phyloP scores from a whole-genome alignment of 352 stramenopile genomes.

The Elongisporangium anandrum region DNA sequence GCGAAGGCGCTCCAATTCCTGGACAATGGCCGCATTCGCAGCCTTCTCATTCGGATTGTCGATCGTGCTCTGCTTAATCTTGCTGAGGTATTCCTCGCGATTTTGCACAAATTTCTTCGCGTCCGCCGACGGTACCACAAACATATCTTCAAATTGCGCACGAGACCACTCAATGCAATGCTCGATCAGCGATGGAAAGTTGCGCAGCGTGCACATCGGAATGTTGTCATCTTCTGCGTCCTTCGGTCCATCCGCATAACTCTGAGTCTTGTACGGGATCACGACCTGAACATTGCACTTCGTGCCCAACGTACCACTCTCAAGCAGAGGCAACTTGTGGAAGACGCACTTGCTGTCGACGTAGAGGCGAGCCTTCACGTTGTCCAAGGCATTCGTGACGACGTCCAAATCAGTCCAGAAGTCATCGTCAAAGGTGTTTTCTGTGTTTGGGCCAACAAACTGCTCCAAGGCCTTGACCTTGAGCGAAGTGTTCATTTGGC shows the following conservation, averaged over 20 bases:
- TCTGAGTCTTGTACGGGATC: constrained; percentile 85
- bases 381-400: constrained; percentile 99
- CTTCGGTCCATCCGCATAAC: constrained; percentile 94
- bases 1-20: constrained; percentile 70
- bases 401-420: constrained; percentile 88
- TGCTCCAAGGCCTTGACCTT: constrained; percentile 83
- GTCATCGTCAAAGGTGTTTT: constrained; percentile 77
- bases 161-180: constrained; percentile 99
- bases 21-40: constrained; percentile 55
- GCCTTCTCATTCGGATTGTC: constrained; percentile 75
- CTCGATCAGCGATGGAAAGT: constrained; percentile 95
- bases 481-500: constrained; percentile 66
- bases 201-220: constrained; percentile 99
- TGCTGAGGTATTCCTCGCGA: constrained; percentile 64
- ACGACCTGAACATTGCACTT: constrained; percentile 97
- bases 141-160: constrained; percentile 82
- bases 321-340: constrained; percentile 95
- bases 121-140: constrained; percentile 76
- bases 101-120: constrained; percentile 85
- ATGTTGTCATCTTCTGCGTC: constrained; percentile 98
- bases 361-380: constrained; percentile 96
- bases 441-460: constrained; percentile 71
- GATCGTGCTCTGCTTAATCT: constrained; percentile 63
- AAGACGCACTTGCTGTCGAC: constrained; percentile 99
- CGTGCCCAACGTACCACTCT: constrained; percentile 98